Conservation (phyloP, 2,329 filamentous ascomycete species). For the Polytolypa hystricis region DNA sequence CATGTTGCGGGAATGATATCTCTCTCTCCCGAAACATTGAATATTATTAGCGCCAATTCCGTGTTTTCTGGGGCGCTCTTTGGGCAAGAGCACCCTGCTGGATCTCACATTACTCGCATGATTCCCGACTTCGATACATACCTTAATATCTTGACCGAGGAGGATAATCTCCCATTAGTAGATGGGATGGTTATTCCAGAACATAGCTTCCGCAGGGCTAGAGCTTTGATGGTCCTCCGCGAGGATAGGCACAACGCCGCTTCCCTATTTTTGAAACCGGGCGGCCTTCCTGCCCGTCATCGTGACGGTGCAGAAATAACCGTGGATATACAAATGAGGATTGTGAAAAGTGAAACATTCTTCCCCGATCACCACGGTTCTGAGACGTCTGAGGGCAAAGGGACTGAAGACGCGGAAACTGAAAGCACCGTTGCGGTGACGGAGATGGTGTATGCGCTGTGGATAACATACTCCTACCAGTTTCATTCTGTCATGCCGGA, state of each 20-base stretch:
- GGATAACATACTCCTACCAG: conserved; percentile 93
- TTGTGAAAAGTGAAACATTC: conserved; percentile 77
- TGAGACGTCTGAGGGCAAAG: conserved; percentile 52
- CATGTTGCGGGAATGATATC: conserved; percentile 97
- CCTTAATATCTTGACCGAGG: conserved; percentile 67
- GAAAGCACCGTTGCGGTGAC: conserved; percentile 41
- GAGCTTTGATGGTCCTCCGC: conserved; percentile 69
- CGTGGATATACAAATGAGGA: conserved; percentile 91
- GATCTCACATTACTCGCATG: conserved; percentile 64
- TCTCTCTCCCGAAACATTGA: conserved; percentile 64
- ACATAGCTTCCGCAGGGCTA: conserved; percentile 84
- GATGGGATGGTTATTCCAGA: conserved; percentile 97
- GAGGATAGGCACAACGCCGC: conserved; percentile 72
- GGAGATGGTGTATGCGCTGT: conserved; percentile 86
- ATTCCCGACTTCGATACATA: conserved; percentile 82
- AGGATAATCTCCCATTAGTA: conserved; percentile 70
- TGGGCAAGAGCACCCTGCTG: conserved; percentile 74
- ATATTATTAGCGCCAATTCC: conserved; percentile 84
- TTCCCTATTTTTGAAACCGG: conserved; percentile 68
- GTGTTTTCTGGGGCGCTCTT: conserved; percentile 91
- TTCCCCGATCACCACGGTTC: conserved; percentile 45
- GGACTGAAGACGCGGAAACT: conserved; percentile 38
- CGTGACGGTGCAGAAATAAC: conserved; percentile 85
- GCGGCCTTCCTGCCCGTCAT: conserved; percentile 74
- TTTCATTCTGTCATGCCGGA: conserved; percentile 63